A percentile compares a stretch with the other conserved stretches of the same genome.
Evolutionary conservation across 106 monocot species (phyloP).

Genomic region (Narthecium ossifragum): DNA sequence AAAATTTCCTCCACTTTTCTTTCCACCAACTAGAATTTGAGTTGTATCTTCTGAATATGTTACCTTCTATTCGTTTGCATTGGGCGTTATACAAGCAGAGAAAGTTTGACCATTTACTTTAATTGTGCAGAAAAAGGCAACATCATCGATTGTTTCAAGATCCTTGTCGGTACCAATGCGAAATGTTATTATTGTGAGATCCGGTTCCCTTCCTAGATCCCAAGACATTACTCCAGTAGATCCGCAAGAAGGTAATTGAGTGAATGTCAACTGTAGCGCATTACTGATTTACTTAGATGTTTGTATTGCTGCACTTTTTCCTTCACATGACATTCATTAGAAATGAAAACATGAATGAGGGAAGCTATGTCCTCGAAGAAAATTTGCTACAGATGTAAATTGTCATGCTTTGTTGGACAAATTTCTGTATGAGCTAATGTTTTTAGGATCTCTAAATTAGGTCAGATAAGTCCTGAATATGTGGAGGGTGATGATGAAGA

Average conservation of each 20-base stretch:
- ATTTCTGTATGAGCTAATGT: too few species aligned
- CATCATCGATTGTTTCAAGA: constrained; percentile 18
- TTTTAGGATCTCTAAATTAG: constrained; percentile 16
- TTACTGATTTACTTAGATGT: too few species aligned
- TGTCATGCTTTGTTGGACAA: too few species aligned
- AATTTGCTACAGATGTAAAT: too few species aligned
- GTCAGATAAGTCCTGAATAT: constrained; percentile 10
- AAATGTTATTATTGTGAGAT: constrained; percentile 32
- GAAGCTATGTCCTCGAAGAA: too few species aligned
- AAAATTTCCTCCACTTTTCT: too few species aligned
- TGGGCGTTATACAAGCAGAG: neutral
- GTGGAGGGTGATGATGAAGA: constrained; percentile 38
- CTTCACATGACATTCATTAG: too few species aligned
- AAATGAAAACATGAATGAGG: too few species aligned
- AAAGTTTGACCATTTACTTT: too few species aligned
- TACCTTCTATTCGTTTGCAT: neutral
- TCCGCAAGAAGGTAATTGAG: constrained; percentile 25
- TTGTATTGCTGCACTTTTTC: too few species aligned
- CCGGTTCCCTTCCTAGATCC: constrained; percentile 21
- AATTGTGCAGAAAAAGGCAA: constrained; percentile 19
- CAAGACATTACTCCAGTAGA: constrained; percentile 1
- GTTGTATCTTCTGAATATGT: neutral
- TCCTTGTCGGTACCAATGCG: constrained; percentile 39
- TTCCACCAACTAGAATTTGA: too few species aligned
- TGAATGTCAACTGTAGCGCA: too few species aligned